phyloP scores from a whole-genome alignment of 1,139 yeast genomes.

The Diutina mesorugosa region DNA sequence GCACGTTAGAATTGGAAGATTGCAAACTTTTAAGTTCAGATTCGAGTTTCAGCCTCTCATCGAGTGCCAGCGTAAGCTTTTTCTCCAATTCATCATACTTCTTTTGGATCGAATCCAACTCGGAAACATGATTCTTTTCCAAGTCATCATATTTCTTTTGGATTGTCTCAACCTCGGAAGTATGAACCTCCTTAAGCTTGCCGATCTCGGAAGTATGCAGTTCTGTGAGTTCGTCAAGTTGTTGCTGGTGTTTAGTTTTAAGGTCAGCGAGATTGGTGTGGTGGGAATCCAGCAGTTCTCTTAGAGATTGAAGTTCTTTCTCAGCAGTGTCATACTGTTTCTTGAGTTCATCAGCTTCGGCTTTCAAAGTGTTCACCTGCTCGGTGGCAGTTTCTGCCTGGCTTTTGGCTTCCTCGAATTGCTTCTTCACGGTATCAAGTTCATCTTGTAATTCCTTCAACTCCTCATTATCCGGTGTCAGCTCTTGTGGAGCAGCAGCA shows the following conservation, averaged over 20 bases:
- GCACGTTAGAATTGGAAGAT: neutral
- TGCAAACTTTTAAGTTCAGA: neutral
- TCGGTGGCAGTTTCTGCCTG: neutral
- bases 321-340: constrained; percentile 8
- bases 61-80: constrained; percentile 1
- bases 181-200: neutral
- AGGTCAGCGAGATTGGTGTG: neutral
- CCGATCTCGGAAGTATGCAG: neutral
- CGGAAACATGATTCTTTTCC: neutral
- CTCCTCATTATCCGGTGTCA: neutral
- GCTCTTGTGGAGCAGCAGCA: neutral
- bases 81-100: constrained; percentile 4
- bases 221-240: constrained; percentile 6
- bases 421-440: too few relatives aligned
- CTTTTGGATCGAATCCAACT: neutral
- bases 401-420: neutral
- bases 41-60: constrained; percentile 3
- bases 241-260: neutral
- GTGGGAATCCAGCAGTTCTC: neutral
- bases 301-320: neutral
- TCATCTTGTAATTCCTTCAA: neutral
- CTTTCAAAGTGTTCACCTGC: constrained; percentile 4
- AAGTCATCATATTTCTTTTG: too few relatives aligned
- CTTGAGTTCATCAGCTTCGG: constrained; percentile 3
- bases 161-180: neutral